A percentile compares a stretch with the other conserved stretches of the same genome.
phyloP scores from a whole-genome alignment of 2,329 filamentous ascomycete species.

The Pseudocercospora cruenta region DNA sequence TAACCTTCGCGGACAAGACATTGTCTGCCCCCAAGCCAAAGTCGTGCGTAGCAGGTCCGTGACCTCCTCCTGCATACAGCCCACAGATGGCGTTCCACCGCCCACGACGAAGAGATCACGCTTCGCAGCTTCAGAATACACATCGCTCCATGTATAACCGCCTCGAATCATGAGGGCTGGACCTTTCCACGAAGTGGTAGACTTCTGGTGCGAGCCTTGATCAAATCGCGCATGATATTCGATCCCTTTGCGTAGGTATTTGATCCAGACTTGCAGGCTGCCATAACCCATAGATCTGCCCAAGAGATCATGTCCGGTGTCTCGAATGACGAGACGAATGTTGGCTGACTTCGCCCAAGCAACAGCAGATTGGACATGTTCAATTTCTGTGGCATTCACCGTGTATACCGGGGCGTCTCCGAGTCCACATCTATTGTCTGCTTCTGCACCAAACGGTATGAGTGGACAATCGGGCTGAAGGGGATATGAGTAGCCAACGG shows the following conservation, averaged over 20 bases:
- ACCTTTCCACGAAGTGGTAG: constrained; percentile 35
- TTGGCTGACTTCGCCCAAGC: constrained; percentile 42
- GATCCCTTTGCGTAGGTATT: constrained; percentile 37
- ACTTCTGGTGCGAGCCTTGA: constrained; percentile 8
- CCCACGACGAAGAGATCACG: constrained; percentile 33
- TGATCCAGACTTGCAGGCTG: constrained; percentile 17
- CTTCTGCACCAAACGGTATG: constrained; percentile 25
- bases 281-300: constrained; percentile 11
- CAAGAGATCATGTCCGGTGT: constrained; percentile 12
- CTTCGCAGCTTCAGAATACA: constrained; percentile 36
- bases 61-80: constrained; percentile 32
- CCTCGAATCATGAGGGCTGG: constrained; percentile 37
- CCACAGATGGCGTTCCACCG: constrained; percentile 30
- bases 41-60: constrained; percentile 27
- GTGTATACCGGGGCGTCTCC: constrained; percentile 26
- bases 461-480: constrained; percentile 35
- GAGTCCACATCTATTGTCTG: constrained; percentile 30
- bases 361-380: not conserved
- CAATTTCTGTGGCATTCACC: constrained; percentile 4
- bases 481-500: constrained; percentile 37
- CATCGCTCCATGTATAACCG: constrained; percentile 40
- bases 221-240: constrained; percentile 32
- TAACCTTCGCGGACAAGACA: constrained; percentile 27
- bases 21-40: constrained; percentile 34
- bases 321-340: constrained; percentile 52